These are phyloP conservation scores for Termitomyces sp. DNA, from an alignment of 768 basidiomycete genomes.

Conservation along the genomic window DNA sequence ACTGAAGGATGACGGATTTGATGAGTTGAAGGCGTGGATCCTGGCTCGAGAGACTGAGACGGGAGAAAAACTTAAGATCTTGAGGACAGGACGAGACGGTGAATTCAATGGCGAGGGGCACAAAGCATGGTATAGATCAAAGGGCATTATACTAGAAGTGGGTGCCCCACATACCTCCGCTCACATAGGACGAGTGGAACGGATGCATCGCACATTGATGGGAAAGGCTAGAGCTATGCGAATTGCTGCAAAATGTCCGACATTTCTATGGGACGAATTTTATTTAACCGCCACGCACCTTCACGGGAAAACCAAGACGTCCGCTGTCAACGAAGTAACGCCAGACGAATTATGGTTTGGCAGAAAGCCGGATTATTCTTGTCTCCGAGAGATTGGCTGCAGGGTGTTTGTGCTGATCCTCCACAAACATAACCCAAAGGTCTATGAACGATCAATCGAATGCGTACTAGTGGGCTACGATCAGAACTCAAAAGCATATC, in stretches of 20 bases:
- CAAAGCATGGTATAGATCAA: conserved; percentile 5
- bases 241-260: conserved; percentile 14
- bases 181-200: conserved; percentile 28
- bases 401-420: conserved; percentile 25
- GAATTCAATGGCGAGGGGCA: conserved; percentile 14
- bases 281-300: not conserved
- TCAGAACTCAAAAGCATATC: conserved; percentile 24
- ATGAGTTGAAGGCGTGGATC: conserved; percentile 18
- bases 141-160: conserved; percentile 11
- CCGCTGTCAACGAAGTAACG: not conserved
- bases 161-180: conserved; percentile 24
- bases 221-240: conserved; percentile 20
- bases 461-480: conserved; percentile 21
- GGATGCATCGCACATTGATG: conserved; percentile 4
- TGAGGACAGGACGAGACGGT: conserved; percentile 14
- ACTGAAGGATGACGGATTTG: not conserved
- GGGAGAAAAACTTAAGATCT: conserved; percentile 9
- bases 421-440: conserved; percentile 21
- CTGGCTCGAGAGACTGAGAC: conserved; percentile 15
- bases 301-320: not conserved
- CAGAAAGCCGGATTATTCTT: conserved; percentile 20
- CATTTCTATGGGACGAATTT: conserved; percentile 3
- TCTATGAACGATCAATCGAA: conserved; percentile 25
- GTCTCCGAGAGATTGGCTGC: conserved; percentile 28
- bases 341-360: conserved; percentile 18